Evolutionary conservation across 2,329 filamentous ascomycete genomes (phyloP).

Genomic region (Pseudopithomyces maydicus): DNA sequence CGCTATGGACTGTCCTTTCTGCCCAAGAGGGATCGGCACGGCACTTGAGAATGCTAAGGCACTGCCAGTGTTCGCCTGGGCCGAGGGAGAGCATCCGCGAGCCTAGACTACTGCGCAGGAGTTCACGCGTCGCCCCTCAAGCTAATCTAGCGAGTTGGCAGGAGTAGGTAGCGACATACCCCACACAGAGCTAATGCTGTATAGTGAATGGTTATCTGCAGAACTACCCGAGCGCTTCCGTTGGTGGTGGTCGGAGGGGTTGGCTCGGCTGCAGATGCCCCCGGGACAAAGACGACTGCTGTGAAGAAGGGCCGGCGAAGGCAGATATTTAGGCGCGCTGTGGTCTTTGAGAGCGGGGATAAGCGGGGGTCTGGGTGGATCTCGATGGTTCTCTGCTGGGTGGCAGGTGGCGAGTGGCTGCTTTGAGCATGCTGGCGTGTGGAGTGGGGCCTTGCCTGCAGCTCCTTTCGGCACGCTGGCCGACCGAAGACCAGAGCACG

Average conservation of each 20-base stretch:
- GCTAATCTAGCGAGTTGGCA: not conserved
- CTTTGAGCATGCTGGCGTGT: constrained; percentile 5
- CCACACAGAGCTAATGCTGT: not conserved
- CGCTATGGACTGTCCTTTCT: not conserved
- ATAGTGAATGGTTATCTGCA: not conserved
- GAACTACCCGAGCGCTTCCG: not conserved
- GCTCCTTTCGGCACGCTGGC: not conserved
- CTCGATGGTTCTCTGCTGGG: not conserved
- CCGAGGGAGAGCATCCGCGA: not conserved
- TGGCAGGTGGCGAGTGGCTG: constrained; percentile 8
- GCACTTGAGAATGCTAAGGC: not conserved
- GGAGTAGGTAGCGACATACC: not conserved
- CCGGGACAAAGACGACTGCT: not conserved
- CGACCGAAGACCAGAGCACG: not conserved
- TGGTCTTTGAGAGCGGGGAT: not conserved
- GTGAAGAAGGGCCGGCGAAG: not conserved
- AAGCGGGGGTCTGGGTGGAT: not conserved
- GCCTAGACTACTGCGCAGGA: not conserved
- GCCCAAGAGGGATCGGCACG: not conserved
- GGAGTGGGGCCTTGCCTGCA: constrained; percentile 12
- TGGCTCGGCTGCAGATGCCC: not conserved
- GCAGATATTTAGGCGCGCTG: not conserved
- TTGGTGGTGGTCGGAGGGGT: not conserved
- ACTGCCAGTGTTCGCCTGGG: not conserved
- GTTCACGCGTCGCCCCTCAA: not conserved